phyloP scores from a whole-genome alignment of 2,329 filamentous ascomycete species.

The Penicillium sp. region DNA sequence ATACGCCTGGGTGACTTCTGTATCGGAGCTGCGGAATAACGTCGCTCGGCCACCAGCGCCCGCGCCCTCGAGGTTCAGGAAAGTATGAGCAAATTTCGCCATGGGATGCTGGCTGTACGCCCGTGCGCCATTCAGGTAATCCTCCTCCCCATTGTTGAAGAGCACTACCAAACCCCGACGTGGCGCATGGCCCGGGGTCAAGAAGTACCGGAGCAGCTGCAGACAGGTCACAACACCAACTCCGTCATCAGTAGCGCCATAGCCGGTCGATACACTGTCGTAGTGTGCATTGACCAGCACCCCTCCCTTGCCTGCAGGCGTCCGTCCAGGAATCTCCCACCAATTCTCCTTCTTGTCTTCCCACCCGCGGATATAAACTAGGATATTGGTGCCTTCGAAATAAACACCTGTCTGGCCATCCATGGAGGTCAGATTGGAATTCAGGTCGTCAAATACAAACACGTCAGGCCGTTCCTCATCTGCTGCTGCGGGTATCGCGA shows the following conservation, averaged over 20 bases:
- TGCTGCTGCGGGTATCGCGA: slow-evolving; percentile 45
- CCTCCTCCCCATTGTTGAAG: slow-evolving; percentile 95
- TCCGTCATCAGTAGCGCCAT: slow-evolving; percentile 90
- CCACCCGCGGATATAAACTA: slow-evolving; percentile 83
- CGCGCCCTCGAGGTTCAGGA: slow-evolving; percentile 92
- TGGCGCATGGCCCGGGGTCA: slow-evolving; percentile 66
- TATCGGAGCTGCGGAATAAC: slow-evolving; percentile 83
- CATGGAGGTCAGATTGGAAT: slow-evolving; percentile 73
- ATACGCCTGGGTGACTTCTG: slow-evolving; percentile 80
- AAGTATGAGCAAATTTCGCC: slow-evolving; percentile 75
- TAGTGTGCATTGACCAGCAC: slow-evolving; percentile 95
- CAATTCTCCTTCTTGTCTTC: slow-evolving; percentile 70
- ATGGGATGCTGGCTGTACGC: slow-evolving; percentile 82
- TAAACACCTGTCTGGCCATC: slow-evolving; percentile 60
- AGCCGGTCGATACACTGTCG: slow-evolving; percentile 88
- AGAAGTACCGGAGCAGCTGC: slow-evolving; percentile 84
- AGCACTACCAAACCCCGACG: slow-evolving; percentile 77
- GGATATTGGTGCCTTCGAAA: slow-evolving; percentile 88
- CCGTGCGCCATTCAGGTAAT: slow-evolving; percentile 80
- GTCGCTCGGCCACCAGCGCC: slow-evolving; percentile 86
- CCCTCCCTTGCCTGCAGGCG: slow-evolving; percentile 63
- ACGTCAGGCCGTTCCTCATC: slow-evolving; percentile 32
- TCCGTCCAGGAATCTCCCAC: slow-evolving; percentile 59
- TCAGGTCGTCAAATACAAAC: slow-evolving; percentile 73
- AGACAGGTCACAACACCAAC: slow-evolving; percentile 83